Evolutionary conservation across 805 yeast species (phyloP).

Genomic region (Saturnispora mendoncae): DNA sequence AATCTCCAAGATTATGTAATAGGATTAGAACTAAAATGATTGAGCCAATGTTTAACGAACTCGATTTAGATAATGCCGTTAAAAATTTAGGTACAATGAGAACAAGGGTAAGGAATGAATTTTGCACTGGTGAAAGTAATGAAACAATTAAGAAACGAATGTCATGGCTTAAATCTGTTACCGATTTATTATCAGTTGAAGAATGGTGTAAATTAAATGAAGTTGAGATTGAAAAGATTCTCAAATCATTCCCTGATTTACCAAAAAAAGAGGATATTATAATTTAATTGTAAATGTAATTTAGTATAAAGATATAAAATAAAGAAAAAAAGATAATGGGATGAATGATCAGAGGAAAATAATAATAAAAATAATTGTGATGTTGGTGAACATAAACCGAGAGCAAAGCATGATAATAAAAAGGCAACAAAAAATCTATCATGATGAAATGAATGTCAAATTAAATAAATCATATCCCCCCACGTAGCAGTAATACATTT

Average conservation of each 20-base stretch:
- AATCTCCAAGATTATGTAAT: conserved; percentile 66
- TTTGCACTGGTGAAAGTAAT: conserved; percentile 37
- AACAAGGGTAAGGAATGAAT: conserved; percentile 34
- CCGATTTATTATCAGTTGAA: conserved; percentile 49
- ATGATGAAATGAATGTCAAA: no score
- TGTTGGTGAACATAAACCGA: no score
- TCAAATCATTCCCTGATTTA: conserved; percentile 40
- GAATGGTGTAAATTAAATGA: conserved; percentile 47
- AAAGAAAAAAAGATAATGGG: not conserved
- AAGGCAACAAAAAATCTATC: no score
- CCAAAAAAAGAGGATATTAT: conserved; percentile 24
- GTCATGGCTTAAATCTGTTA: conserved; percentile 60
- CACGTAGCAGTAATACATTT: no score
- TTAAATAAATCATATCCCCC: no score
- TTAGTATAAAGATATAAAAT: not conserved
- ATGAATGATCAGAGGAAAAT: no score
- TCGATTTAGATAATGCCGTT: conserved; percentile 46
- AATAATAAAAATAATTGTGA: not conserved
- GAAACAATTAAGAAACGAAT: conserved; percentile 51
- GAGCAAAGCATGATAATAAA: no score
- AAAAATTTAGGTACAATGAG: conserved; percentile 52
- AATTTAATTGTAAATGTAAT: not conserved
- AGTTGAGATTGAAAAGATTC: conserved; percentile 32
- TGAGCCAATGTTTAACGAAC: conserved; percentile 32
- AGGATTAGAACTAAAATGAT: conserved; percentile 51